Percentiles rank a stretch among this genome's conserved stretches.
These are phyloP conservation scores for Mortierella hygrophila DNA, from an alignment of 192 early-diverging fungal species.

Conservation along the genomic window DNA sequence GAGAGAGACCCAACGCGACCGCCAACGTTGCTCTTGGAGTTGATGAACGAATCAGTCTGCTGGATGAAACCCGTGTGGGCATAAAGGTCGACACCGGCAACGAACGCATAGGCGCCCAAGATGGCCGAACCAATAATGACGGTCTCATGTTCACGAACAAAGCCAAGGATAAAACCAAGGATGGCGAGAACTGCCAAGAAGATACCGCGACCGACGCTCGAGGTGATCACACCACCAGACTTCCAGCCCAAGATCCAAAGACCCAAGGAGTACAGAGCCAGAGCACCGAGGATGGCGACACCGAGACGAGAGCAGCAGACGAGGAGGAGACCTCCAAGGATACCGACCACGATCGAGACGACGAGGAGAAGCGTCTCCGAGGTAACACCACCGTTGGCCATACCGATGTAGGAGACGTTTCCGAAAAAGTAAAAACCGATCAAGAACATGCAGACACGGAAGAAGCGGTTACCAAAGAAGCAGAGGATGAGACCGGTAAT, in stretches of 20 bases:
- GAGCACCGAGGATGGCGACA: conserved; percentile 52
- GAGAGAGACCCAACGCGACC: conserved; percentile 16
- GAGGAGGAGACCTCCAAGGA: conserved; percentile 46
- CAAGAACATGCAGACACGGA: conserved; percentile 61
- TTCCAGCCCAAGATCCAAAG: conserved; percentile 63
- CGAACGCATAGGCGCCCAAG: conserved; percentile 63
- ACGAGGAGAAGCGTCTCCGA: conserved; percentile 52
- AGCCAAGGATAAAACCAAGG: conserved; percentile 44
- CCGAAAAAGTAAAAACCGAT: conserved; percentile 66
- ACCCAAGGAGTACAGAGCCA: conserved; percentile 55
- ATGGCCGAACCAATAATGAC: conserved; percentile 65
- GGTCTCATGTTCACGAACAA: conserved; percentile 67
- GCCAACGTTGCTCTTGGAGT: conserved; percentile 30
- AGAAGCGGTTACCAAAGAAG: conserved; percentile 64
- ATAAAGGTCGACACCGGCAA: conserved; percentile 69
- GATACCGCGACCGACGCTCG: conserved; percentile 44
- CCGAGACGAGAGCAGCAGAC: conserved; percentile 51
- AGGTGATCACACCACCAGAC: conserved; percentile 44
- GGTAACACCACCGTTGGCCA: conserved; percentile 60
- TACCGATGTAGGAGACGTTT: conserved; percentile 60
- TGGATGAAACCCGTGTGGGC: conserved; percentile 64
- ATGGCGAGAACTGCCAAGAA: conserved; percentile 51
- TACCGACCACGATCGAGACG: conserved; percentile 51
- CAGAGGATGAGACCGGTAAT: conserved; percentile 59
- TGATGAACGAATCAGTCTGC: conserved; percentile 41